Base-by-base conservation (phyloP, 306 rosid species). In the Vigna nakashimae region DNA sequence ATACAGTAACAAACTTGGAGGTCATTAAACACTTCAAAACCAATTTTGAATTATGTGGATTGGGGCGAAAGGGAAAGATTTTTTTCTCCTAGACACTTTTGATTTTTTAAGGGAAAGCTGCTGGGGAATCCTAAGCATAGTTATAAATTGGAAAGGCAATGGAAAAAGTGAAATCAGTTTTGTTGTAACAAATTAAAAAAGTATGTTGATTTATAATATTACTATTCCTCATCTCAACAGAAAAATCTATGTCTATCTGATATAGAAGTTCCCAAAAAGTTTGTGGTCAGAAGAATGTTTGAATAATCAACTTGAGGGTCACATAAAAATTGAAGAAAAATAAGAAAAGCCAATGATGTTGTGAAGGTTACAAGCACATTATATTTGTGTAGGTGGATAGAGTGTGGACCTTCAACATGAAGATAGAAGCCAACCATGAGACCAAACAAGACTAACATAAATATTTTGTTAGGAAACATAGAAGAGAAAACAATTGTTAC, bases 281-380 rank as follows among this genome's bases (percentile, higher is more conserved):
- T 52, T 80, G 74, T 84, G 86, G 82, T 46, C 83, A 67, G 84
- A 80, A 83, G 62, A 43, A 68, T 76, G 28, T 22, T 17, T 36
- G 84, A 26, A 75, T 76, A 36, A 34, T 51, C 81, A 69, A 57
- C 71, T 71, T 14, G 71, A 62, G 82, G 79, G 56, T 71, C 74
- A 79, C n/a, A 65, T 10, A 79, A 59, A 76, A 64, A 79, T 48
- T 53, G 67, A 63, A 34, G 51, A 42, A 74, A 67, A 40, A 60
- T 6, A 53, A 66, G 38, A 36, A 14, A 42, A 42, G 36, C 14
- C 51, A 65, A 66, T n/a, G 26, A 6, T 4, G 26, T 3, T 48
- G 51, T 55, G 75, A 65, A 38, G 38, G 36, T 32, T 40, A 66
- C 53, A 17, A 68, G 34, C 14, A 30, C n/a, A 30, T 60, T 14